Evolutionary conservation across 2,329 filamentous ascomycete genomes (phyloP).

Genomic region (Paracorniculantispora psalliotae): DNA sequence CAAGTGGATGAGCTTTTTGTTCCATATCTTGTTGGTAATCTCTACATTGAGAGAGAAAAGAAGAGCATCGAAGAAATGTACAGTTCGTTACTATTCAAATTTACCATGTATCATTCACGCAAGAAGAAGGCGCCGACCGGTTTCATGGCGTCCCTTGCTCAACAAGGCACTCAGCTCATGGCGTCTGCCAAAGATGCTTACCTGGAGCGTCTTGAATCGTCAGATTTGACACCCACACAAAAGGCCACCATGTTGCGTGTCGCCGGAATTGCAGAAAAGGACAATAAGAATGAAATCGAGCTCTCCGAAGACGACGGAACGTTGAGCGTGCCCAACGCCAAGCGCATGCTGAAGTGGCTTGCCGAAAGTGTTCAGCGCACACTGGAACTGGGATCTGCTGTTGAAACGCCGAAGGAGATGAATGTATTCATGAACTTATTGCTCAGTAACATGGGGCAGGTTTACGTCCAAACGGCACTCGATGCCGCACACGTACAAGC

Average conservation of each 20-base stretch:
- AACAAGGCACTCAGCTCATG: constrained; percentile 83
- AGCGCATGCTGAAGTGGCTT: constrained; percentile 96
- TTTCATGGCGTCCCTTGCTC: constrained; percentile 87
- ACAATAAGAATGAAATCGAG: constrained; percentile 80
- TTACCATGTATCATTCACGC: constrained; percentile 86
- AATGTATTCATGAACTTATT: constrained; percentile 78
- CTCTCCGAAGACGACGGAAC: constrained; percentile 85
- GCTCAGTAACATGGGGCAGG: constrained; percentile 80
- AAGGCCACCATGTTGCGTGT: constrained; percentile 87
- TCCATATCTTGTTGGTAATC: constrained; percentile 63
- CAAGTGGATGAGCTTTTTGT: constrained; percentile 74
- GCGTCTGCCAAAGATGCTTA: constrained; percentile 87
- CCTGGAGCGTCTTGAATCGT: constrained; percentile 80
- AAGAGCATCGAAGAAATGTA: constrained; percentile 74
- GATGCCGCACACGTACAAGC: constrained; percentile 71
- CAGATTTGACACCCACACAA: constrained; percentile 81
- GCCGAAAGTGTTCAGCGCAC: constrained; percentile 90
- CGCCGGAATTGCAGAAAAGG: constrained; percentile 73
- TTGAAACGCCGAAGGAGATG: constrained; percentile 91
- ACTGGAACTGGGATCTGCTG: constrained; percentile 80
- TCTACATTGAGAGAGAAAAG: constrained; percentile 65
- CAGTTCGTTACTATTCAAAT: constrained; percentile 91
- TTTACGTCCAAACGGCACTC: constrained; percentile 64
- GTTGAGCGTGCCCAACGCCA: constrained; percentile 80
- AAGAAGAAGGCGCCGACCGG: constrained; percentile 84